A percentile compares a stretch with the other conserved stretches of the same genome.
These are phyloP conservation scores for Botrytis squamosa DNA, from an alignment of 2,329 filamentous ascomycete genomes.

Conservation along the genomic window DNA sequence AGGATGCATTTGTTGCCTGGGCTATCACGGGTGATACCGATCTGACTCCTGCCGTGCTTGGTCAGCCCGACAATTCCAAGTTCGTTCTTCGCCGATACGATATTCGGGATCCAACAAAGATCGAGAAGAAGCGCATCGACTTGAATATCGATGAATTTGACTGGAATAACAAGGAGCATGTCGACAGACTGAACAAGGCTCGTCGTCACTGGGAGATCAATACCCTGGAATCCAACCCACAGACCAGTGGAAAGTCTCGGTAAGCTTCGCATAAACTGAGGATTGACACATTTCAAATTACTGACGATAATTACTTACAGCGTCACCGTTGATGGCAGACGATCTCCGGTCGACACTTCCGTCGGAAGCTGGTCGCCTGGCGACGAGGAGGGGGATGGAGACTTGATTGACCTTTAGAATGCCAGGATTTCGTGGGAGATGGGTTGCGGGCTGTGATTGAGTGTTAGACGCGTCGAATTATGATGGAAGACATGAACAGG, in stretches of 20 bases:
- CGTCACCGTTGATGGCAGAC: neutral
- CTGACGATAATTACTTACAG: neutral
- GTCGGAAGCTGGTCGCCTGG: neutral
- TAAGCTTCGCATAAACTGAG: neutral
- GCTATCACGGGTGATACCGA: neutral
- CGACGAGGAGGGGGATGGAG: neutral
- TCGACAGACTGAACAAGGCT: neutral
- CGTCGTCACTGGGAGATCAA: neutral
- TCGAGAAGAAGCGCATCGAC: neutral
- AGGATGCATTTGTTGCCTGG: neutral
- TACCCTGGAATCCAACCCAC: neutral
- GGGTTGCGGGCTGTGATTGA: no score
- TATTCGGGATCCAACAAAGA: neutral
- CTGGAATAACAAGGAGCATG: neutral
- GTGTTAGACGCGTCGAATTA: no score
- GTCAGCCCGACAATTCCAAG: neutral
- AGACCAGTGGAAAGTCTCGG: conserved; percentile 5
- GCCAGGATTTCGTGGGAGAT: no score
- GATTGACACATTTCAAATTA: rapidly evolving
- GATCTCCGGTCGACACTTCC: neutral
- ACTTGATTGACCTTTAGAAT: neutral
- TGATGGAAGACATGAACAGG: no score
- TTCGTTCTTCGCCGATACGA: neutral
- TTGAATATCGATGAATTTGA: neutral
- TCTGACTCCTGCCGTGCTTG: neutral